Conservation (phyloP, 1,284 basidiomycete genomes). For the Abortiporus biennis region DNA sequence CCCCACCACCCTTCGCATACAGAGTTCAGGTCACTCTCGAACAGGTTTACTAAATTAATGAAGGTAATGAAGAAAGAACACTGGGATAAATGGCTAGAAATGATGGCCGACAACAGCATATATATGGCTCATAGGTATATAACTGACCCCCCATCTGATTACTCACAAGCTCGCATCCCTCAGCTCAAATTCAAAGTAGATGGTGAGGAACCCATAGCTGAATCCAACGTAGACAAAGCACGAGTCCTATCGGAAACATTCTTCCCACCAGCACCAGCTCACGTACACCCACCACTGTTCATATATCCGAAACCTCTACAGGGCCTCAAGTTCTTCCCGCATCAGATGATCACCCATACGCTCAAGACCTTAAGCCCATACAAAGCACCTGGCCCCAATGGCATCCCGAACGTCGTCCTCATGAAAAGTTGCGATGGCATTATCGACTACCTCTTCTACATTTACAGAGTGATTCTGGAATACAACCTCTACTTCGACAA, state of each 20-base stretch:
- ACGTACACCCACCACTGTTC: slow-evolving; percentile 2
- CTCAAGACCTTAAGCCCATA: slow-evolving; percentile 15
- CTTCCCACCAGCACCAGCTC: slow-evolving; percentile 24
- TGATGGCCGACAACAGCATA: slow-evolving; percentile 16
- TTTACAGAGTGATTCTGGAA: slow-evolving; percentile 24
- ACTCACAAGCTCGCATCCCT: slow-evolving; percentile 26
- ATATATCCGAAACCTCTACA: slow-evolving; percentile 21
- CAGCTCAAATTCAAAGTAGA: slow-evolving; percentile 13
- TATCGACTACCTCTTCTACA: slow-evolving; percentile 17
- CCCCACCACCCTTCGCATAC: slow-evolving; percentile 20
- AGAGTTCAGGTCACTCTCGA: slow-evolving; percentile 16
- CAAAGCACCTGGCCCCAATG: slow-evolving; percentile 32
- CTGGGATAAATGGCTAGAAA: slow-evolving; percentile 30
- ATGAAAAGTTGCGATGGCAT: slow-evolving; percentile 21
- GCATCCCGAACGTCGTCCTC: slow-evolving; percentile 30
- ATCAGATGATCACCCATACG: neutral
- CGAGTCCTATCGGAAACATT: slow-evolving; percentile 22
- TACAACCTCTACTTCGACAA: slow-evolving; percentile 22
- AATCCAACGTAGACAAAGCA: slow-evolving; percentile 23
- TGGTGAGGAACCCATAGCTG: no score
- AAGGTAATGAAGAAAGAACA: slow-evolving; percentile 25
- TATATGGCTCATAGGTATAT: slow-evolving; percentile 30
- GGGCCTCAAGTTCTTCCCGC: slow-evolving; percentile 12
- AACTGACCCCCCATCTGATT: slow-evolving; percentile 21
- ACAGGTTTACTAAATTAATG: slow-evolving; percentile 26